phyloP scores from a whole-genome alignment of 495 filamentous ascomycete species.

The Penicillium coprophilum region DNA sequence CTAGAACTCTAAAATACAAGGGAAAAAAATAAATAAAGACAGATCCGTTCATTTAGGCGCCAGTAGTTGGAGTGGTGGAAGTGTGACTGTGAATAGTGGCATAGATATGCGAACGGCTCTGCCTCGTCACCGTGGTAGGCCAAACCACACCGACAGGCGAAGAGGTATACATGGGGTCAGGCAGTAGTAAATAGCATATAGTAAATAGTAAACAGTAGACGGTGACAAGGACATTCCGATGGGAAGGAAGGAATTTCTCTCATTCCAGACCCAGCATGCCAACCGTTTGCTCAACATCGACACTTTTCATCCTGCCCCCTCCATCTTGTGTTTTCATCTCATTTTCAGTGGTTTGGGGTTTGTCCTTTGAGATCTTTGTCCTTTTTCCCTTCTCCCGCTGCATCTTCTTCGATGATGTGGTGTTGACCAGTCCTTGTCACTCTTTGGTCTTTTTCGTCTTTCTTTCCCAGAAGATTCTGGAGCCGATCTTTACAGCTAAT shows the following conservation, averaged over 20 bases:
- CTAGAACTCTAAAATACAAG: neutral
- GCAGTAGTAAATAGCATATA: neutral
- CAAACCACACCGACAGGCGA: neutral
- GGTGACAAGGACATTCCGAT: slow-evolving; percentile 1
- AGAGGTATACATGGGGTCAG: neutral
- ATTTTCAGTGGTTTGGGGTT: neutral
- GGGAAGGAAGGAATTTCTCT: slow-evolving; percentile 5
- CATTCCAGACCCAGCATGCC: slow-evolving; percentile 10
- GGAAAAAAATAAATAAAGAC: neutral
- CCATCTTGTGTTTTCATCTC: neutral
- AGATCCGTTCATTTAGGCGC: neutral
- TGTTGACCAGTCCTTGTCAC: slow-evolving; percentile 10
- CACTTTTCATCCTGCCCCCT: neutral
- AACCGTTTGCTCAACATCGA: neutral
- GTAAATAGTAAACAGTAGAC: neutral
- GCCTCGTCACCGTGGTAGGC: neutral
- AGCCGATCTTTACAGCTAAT: slow-evolving; percentile 6
- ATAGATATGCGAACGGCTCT: neutral
- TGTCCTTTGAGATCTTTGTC: neutral
- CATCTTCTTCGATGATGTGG: slow-evolving; percentile 1
- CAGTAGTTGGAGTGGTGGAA: neutral
- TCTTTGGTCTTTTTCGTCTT: neutral
- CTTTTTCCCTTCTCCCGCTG: neutral
- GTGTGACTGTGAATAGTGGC: slow-evolving; percentile 3
- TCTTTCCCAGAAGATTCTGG: slow-evolving; percentile 5